These are phyloP conservation scores for Plectosphaerella plurivora DNA, from an alignment of 2,329 filamentous ascomycete species.

Conservation along the genomic window DNA sequence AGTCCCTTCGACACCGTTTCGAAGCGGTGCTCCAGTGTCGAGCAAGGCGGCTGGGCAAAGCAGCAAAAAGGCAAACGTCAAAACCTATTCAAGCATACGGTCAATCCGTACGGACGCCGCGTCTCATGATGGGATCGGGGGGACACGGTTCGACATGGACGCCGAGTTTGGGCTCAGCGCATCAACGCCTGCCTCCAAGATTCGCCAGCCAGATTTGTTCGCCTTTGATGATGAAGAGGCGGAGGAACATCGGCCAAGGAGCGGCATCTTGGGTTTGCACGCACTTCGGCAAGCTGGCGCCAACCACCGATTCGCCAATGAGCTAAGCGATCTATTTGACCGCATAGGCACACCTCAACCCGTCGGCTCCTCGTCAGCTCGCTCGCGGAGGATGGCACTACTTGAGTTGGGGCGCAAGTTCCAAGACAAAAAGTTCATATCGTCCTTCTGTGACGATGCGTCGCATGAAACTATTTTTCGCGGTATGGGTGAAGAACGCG, in stretches of 20 bases:
- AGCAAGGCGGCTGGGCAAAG: background rate
- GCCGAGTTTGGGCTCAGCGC: background rate
- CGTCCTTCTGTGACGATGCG: slow-evolving; percentile 70
- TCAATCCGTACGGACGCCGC: slow-evolving; percentile 22
- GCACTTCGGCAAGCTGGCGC: slow-evolving; percentile 62
- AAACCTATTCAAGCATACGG: slow-evolving; percentile 10
- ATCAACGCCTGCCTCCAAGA: slow-evolving; percentile 6
- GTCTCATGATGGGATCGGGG: slow-evolving; percentile 13
- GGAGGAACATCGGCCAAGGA: slow-evolving; percentile 35
- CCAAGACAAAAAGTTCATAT: slow-evolving; percentile 57
- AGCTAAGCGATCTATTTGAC: slow-evolving; percentile 60
- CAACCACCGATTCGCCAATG: slow-evolving; percentile 61
- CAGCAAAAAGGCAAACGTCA: background rate
- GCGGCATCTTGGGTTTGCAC: slow-evolving; percentile 58
- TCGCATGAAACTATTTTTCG: slow-evolving; percentile 66
- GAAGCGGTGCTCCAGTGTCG: no score
- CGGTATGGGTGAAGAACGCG: slow-evolving; percentile 53
- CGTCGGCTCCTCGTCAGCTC: slow-evolving; percentile 39
- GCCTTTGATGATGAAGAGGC: slow-evolving; percentile 37
- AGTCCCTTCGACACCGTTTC: no score
- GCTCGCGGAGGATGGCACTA: slow-evolving; percentile 53
- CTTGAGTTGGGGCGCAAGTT: slow-evolving; percentile 57
- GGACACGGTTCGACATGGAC: background rate
- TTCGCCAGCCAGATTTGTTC: slow-evolving; percentile 14
- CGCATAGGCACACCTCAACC: slow-evolving; percentile 49